Evolutionary conservation across 2,329 filamentous ascomycete species (phyloP), one percentile per base, ranked within the genome.

Genomic region (Aspergillus pseudotamarii): DNA sequence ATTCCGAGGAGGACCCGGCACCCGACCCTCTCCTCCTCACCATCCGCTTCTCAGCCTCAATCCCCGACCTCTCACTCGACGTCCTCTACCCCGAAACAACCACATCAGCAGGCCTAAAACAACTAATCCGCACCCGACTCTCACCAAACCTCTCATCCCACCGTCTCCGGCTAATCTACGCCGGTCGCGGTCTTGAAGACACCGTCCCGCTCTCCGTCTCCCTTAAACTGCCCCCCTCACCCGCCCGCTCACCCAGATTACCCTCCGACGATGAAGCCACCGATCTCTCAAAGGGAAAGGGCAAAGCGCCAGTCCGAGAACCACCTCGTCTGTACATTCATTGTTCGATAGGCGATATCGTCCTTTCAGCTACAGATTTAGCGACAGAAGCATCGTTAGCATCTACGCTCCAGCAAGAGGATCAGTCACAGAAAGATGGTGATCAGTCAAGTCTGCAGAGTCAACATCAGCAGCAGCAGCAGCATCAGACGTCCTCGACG

Each of bases 101-200:
- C 12, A 92, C 92, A 48, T 87, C 92, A 59, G 86, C 93, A 60
- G 87, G 90, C 2, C 85, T 98, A 62, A 97, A 96, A 78, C 89
- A 91, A 71, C 84, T 91, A 58, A 92, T 98, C 74, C 93, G 95
- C 69, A 78, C 83, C 10, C 85, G 90, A 53, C 86, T 97, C 26
- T 84, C 89, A 6, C 73, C 81, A 38, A 80, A 86, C 38, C 84
- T 89, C 66, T 86, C 88, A 16, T 83, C 86, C 48, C 88, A 88
- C 66, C 90, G 93, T 41, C 86, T 98, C 36, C 92, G 94, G 64
- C 88, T 99, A 67, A 97, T 98, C 76, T 89, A 97, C 77, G 88
- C 92, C 57, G 95, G 95, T 65, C 93, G 92, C 74, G 90, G 96
- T 63, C 88, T 98, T 57, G 85, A 89, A 68, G 94, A 97, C 76